phyloP scores from a whole-genome alignment of 148 eudicot species.

The Simmondsia chinensis region DNA sequence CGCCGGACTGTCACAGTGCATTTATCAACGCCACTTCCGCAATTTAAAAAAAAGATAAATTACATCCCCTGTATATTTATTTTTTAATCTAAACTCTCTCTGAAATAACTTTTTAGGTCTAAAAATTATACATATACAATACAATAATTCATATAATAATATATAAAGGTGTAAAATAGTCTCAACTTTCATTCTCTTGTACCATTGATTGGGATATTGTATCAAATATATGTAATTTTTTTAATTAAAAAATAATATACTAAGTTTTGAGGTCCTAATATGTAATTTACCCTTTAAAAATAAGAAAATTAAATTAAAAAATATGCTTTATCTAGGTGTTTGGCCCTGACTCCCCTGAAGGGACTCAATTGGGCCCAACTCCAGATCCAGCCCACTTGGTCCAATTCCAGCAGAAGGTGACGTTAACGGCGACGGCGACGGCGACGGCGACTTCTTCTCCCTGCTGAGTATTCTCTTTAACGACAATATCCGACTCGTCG shows the following conservation, averaged over 20 bases:
- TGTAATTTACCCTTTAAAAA: background rate
- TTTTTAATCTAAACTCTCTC: too few relatives aligned
- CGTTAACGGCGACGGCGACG: constrained; percentile 25
- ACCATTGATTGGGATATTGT: too few relatives aligned
- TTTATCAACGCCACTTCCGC: too few relatives aligned
- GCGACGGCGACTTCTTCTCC: constrained; percentile 24
- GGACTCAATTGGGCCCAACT: constrained; percentile 31
- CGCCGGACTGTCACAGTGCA: constrained; percentile 4
- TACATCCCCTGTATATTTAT: too few relatives aligned
- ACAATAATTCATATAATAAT: too few relatives aligned
- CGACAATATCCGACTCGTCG: constrained; percentile 44
- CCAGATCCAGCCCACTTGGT: constrained; percentile 25
- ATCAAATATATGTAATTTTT: too few relatives aligned
- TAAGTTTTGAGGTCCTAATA: background rate
- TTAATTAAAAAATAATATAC: background rate
- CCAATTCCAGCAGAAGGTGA: constrained; percentile 19
- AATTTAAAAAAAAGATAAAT: too few relatives aligned
- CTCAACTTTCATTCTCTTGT: too few relatives aligned
- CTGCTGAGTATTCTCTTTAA: constrained; percentile 54
- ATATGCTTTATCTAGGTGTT: constrained; percentile 21
- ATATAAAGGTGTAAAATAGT: too few relatives aligned
- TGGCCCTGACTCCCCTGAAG: constrained; percentile 12
- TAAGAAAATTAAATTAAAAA: background rate
- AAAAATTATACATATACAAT: too few relatives aligned
- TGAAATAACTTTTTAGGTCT: too few relatives aligned